These are phyloP conservation scores for Zymoseptoria passerinii DNA, from an alignment of 2,329 filamentous ascomycete genomes.

Conservation along the genomic window DNA sequence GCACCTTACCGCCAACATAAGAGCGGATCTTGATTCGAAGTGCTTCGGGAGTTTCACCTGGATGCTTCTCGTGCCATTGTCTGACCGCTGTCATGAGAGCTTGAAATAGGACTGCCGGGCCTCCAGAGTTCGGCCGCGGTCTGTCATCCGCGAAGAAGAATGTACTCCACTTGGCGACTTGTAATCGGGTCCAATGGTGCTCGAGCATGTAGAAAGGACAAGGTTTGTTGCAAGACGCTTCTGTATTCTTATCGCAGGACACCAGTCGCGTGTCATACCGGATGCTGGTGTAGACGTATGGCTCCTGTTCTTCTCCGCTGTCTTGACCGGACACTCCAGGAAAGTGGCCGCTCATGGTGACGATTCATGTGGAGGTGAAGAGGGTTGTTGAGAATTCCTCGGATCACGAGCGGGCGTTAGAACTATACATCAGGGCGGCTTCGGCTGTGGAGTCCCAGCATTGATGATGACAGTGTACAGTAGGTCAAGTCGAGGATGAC, in stretches of 20 bases:
- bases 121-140: slow-evolving; percentile 44
- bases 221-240: slow-evolving; percentile 24
- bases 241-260: slow-evolving; percentile 22
- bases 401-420: not conserved
- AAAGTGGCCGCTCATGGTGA: slow-evolving; percentile 17
- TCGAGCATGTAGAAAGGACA: slow-evolving; percentile 33
- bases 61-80: slow-evolving; percentile 28
- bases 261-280: slow-evolving; percentile 59
- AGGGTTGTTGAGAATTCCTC: not conserved
- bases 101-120: slow-evolving; percentile 27
- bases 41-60: slow-evolving; percentile 26
- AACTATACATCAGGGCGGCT: not conserved
- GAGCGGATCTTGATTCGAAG: slow-evolving; percentile 46
- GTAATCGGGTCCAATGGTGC: slow-evolving; percentile 39
- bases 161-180: slow-evolving; percentile 39
- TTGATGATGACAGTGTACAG: not conserved
- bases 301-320: slow-evolving; percentile 9
- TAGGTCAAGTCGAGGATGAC: not conserved
- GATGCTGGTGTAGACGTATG: slow-evolving; percentile 18
- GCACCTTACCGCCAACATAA: slow-evolving; percentile 39
- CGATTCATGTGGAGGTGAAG: not conserved
- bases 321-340: not conserved
- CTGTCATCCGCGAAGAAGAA: slow-evolving; percentile 66
- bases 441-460: not conserved
- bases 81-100: slow-evolving; percentile 28